Conservation (phyloP, 371 early-diverging fungal species). For the Lichtheimia ornata region DNA sequence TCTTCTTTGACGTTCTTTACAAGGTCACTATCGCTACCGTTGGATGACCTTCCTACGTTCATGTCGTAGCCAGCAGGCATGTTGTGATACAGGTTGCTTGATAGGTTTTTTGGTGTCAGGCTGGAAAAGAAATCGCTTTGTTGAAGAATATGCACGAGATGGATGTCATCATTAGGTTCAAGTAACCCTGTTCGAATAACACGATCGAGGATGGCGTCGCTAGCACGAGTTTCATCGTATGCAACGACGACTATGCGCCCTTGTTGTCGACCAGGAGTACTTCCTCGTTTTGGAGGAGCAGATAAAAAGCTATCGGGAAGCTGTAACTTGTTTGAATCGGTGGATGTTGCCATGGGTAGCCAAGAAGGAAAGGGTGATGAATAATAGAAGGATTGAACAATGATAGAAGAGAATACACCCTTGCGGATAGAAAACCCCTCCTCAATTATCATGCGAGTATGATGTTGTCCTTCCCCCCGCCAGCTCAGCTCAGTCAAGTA, state of each 20-base stretch:
- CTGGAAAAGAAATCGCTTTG: conserved; percentile 3
- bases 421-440: too few species aligned
- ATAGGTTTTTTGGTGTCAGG: not conserved
- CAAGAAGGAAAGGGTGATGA: not conserved
- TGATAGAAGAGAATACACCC: too few species aligned
- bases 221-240: conserved; percentile 8
- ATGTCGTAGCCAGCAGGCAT: too few species aligned
- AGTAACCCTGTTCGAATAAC: conserved; percentile 13
- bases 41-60: too few species aligned
- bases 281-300: not conserved
- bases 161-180: conserved; percentile 7
- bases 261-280: not conserved
- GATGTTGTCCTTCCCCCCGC: too few species aligned
- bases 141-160: conserved; percentile 4
- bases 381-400: too few species aligned
- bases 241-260: conserved; percentile 7
- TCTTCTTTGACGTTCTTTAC: conserved; percentile 9
- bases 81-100: too few species aligned
- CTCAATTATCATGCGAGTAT: too few species aligned
- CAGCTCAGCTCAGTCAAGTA: too few species aligned
- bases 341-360: conserved; percentile 1
- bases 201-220: conserved; percentile 10
- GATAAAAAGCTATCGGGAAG: not conserved
- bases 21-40: not conserved
- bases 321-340: not conserved